These are phyloP conservation scores for Diaporthe capsici DNA, from an alignment of 2,329 filamentous ascomycete genomes.

Conservation along the genomic window DNA sequence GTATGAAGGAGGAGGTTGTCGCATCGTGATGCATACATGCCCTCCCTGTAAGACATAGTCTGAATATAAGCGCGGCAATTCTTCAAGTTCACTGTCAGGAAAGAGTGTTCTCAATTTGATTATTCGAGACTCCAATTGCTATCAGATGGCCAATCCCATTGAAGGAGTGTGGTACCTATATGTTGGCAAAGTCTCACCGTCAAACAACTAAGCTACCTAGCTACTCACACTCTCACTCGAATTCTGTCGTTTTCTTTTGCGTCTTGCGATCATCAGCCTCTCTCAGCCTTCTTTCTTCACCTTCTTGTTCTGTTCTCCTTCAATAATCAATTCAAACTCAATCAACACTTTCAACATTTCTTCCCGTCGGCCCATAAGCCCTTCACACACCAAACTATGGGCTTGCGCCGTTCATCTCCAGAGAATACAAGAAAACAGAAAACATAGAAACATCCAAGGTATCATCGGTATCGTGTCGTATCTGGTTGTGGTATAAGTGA, in stretches of 20 bases:
- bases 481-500: conserved; percentile 39
- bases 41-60: not conserved
- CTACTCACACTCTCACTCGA: not conserved
- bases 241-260: conserved; percentile 33
- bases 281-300: conserved; percentile 22
- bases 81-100: not conserved
- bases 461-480: conserved; percentile 43
- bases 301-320: not conserved
- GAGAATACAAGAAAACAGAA: conserved; percentile 6
- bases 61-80: not conserved
- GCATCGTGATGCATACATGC: not conserved
- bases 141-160: conserved; percentile 38
- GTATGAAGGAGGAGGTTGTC: not conserved
- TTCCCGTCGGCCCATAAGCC: conserved; percentile 26
- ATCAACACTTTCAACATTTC: not conserved
- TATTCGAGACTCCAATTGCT: conserved; percentile 33
- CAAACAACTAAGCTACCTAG: conserved; percentile 23
- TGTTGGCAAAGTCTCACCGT: conserved; percentile 27
- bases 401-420: conserved; percentile 36
- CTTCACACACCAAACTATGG: conserved; percentile 17
- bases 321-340: not conserved
- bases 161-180: conserved; percentile 36
- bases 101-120: not conserved
- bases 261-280: conserved; percentile 38
- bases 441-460: conserved; percentile 37